A percentile compares a stretch with the other conserved stretches of the same genome.
Conservation (phyloP, 208 protist species). For the Trypanosoma cruzi region DNA sequence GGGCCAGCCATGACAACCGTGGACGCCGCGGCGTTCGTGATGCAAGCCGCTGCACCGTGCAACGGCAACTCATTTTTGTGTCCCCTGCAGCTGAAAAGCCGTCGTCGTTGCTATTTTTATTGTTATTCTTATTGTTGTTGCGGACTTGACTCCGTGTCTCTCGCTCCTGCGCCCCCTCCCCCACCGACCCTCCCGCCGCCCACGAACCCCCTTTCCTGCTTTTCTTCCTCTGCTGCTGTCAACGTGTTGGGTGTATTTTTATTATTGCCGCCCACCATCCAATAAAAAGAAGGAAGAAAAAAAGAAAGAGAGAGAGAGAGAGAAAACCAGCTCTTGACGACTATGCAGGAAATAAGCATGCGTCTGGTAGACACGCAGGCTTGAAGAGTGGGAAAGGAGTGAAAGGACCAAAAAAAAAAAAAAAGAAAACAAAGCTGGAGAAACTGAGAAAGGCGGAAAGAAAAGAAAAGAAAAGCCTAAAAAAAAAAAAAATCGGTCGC, state of each 20-base stretch:
- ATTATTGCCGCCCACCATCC: too few relatives aligned
- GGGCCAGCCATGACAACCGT: conserved; percentile 51
- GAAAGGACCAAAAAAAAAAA: too few relatives aligned
- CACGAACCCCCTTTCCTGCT: neutral
- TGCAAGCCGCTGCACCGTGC: conserved; percentile 3
- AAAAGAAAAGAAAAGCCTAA: neutral
- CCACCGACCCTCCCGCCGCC: neutral
- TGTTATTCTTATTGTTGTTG: neutral
- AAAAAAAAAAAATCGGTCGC: neutral
- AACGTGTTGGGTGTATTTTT: neutral
- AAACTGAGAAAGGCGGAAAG: neutral
- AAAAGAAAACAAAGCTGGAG: too few relatives aligned
- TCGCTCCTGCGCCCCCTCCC: neutral
- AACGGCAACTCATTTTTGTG: conserved; percentile 3
- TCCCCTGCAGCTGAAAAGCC: neutral
- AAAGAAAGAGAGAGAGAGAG: too few relatives aligned
- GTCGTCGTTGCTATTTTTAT: neutral
- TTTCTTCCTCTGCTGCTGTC: neutral
- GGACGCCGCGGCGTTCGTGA: conserved; percentile 2
- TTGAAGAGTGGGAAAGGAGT: too few relatives aligned
- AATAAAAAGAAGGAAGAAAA: too few relatives aligned
- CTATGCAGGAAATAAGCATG: too few relatives aligned
- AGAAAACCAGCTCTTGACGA: too few relatives aligned
- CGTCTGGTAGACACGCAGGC: too few relatives aligned
- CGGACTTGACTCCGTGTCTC: neutral